Base-by-base conservation (phyloP, 148 eudicot species). In the Beta vulgaris region DNA sequence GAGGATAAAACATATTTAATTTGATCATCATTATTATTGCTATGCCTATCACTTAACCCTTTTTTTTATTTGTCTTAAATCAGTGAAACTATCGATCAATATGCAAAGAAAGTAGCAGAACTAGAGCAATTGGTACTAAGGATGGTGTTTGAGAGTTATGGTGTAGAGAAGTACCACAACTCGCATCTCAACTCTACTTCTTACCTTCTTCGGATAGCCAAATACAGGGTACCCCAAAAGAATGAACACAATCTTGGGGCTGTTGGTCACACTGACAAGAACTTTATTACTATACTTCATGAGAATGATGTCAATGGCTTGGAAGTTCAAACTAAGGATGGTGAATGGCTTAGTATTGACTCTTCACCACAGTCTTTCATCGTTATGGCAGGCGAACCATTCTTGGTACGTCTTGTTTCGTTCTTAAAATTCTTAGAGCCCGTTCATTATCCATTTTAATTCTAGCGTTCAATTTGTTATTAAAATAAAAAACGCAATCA, bases 61-160 rank as follows among this genome's bases (percentile, higher is more conserved):
- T 48, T 31, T 42, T 42, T 58, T 53, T 21, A n/a, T 46, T 28
- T 55, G 31, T 65, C 61, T 46, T 35, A n/a, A 31, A 5, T 13
- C 48, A 88, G 92, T 66, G 80, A 86, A 69, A 68, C 74, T 0
- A 37, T 84, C 40, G 69, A 75, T 42, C 12, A 64, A 59, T 88
- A 83, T 62, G 80, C 87, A n/a, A 85, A 81, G 80, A 49, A 75
- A 37, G 57, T 82, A 43, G 65, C 79, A 0, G 84, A 85, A 60
- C 69, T 88, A 69, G 86, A 82, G 18, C 74, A 76, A 13, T 23
- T 79, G 79, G 81, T 84, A 11, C 70, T 72, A 54, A 73, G 73
- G 58, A 89, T 89, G 92, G 81, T 79, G 7, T 82, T 84, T 23
- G 86, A 81, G 73, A 82, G 87, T 68, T 89, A 89, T 62, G 88